Conservation (phyloP, 2,329 filamentous ascomycete species). For the Cladosporium sp. region DNA sequence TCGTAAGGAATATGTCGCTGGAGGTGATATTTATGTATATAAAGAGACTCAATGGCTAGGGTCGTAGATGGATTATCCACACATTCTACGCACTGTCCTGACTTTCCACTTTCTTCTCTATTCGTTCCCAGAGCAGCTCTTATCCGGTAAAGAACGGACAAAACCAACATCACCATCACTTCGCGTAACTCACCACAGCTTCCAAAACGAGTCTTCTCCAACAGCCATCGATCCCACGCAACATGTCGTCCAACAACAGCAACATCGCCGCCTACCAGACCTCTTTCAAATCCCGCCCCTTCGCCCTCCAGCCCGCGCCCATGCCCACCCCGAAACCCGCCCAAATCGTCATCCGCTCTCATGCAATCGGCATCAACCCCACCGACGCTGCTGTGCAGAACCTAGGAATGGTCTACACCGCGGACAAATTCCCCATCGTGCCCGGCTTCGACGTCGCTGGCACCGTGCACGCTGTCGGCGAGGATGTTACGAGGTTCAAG, state of each 20-base stretch:
- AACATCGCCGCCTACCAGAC: conserved; percentile 7
- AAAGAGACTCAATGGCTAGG: no score
- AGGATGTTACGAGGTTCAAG: conserved; percentile 20
- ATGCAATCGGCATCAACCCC: conserved; percentile 38
- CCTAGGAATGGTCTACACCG: conserved; percentile 19
- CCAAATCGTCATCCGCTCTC: conserved; percentile 34
- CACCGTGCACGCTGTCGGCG: conserved; percentile 27
- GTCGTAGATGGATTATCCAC: no score
- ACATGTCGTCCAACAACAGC: not conserved
- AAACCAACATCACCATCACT: no score
- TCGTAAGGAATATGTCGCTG: no score
- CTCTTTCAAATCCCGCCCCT: conserved; percentile 6
- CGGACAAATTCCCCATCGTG: conserved; percentile 24
- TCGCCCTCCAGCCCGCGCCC: conserved; percentile 20
- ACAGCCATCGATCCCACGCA: no score
- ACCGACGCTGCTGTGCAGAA: conserved; percentile 35
- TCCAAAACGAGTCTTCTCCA: no score
- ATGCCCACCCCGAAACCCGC: conserved; percentile 19
- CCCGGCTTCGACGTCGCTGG: conserved; percentile 27
- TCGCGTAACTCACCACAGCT: no score
- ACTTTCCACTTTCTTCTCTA: no score
- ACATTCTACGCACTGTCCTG: no score
- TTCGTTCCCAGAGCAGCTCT: no score
- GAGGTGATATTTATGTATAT: no score
- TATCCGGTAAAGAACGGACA: no score